Percentiles rank a stretch among this genome's conserved stretches.
These are phyloP conservation scores for Panicum virgatum DNA, from an alignment of 202 grass and related monocot species.

Conservation along the genomic window DNA sequence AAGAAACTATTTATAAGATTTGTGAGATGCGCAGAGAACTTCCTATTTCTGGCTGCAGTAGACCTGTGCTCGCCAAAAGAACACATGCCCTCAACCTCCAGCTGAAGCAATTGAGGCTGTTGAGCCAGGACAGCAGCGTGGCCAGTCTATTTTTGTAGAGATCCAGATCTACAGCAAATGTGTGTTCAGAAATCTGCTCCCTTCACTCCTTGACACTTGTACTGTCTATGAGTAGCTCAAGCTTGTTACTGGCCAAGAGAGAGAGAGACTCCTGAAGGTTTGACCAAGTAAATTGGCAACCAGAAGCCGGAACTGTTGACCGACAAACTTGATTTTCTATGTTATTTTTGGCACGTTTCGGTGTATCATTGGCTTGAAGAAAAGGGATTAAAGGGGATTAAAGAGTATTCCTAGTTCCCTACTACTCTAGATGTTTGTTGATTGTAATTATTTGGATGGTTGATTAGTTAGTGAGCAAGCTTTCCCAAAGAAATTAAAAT, in stretches of 20 bases:
- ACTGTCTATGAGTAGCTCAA: background rate
- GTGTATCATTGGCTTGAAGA: background rate
- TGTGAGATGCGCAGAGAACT: slow-evolving; percentile 3
- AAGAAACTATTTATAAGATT: background rate
- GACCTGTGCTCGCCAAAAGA: slow-evolving; percentile 37
- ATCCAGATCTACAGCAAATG: slow-evolving; percentile 31
- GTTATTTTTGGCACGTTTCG: slow-evolving; percentile 10
- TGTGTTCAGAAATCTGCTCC: slow-evolving; percentile 23
- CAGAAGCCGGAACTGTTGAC: background rate
- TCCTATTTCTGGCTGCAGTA: slow-evolving; percentile 35
- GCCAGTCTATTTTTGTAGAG: slow-evolving; percentile 28
- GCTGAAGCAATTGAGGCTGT: slow-evolving; percentile 21
- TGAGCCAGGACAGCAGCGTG: slow-evolving; percentile 10
- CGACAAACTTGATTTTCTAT: background rate
- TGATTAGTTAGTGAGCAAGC: slow-evolving; percentile 25
- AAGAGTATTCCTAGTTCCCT: no score
- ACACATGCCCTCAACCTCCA: slow-evolving; percentile 1
- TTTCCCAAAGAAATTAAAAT: background rate
- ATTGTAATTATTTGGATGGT: background rate
- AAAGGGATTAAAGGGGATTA: slow-evolving; percentile 1
- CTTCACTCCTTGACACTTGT: slow-evolving; percentile 12
- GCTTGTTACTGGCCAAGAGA: background rate
- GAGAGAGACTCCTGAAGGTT: background rate
- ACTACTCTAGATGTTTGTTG: background rate
- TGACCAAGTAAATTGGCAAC: background rate